These are phyloP conservation scores for Didymellaceae sp. DNA, from an alignment of 2,329 filamentous ascomycete species.

Conservation along the genomic window DNA sequence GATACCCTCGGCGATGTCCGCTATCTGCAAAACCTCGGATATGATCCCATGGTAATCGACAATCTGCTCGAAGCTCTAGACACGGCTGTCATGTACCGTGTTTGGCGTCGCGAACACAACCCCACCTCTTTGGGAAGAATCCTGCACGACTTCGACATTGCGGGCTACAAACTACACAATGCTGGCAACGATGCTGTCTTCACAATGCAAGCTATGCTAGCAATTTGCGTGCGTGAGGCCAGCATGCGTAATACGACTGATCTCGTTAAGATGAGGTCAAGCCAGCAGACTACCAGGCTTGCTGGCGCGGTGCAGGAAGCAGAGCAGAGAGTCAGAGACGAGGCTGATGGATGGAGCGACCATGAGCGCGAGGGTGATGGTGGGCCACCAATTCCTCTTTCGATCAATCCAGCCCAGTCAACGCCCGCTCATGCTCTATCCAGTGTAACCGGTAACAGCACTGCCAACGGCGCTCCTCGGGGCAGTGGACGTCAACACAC, in stretches of 20 bases:
- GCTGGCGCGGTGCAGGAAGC: slow-evolving; percentile 37
- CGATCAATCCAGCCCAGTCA: not conserved
- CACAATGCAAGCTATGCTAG: slow-evolving; percentile 76
- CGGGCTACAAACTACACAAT: slow-evolving; percentile 76
- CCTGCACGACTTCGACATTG: slow-evolving; percentile 69
- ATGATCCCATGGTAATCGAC: slow-evolving; percentile 61
- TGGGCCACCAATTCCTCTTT: slow-evolving; percentile 35
- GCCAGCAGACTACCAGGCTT: slow-evolving; percentile 32
- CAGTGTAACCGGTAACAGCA: not conserved
- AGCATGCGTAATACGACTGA: slow-evolving; percentile 41
- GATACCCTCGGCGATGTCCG: slow-evolving; percentile 70
- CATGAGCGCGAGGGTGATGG: slow-evolving; percentile 47
- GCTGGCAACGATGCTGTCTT: slow-evolving; percentile 85
- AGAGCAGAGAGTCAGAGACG: slow-evolving; percentile 48
- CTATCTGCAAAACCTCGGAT: slow-evolving; percentile 70
- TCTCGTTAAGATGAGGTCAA: slow-evolving; percentile 30
- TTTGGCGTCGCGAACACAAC: slow-evolving; percentile 62
- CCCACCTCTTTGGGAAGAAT: slow-evolving; percentile 65
- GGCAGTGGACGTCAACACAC: slow-evolving; percentile 4
- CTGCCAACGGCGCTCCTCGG: not conserved
- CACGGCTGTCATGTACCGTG: slow-evolving; percentile 73
- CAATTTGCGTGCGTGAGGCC: slow-evolving; percentile 60
- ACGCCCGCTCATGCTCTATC: slow-evolving; percentile 12
- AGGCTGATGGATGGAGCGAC: slow-evolving; percentile 49
- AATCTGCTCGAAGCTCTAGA: slow-evolving; percentile 73